Evolutionary conservation across 768 basidiomycete genomes (phyloP), one percentile per base, ranked within the genome.

Genomic region (Leccinum subgranulosum): DNA sequence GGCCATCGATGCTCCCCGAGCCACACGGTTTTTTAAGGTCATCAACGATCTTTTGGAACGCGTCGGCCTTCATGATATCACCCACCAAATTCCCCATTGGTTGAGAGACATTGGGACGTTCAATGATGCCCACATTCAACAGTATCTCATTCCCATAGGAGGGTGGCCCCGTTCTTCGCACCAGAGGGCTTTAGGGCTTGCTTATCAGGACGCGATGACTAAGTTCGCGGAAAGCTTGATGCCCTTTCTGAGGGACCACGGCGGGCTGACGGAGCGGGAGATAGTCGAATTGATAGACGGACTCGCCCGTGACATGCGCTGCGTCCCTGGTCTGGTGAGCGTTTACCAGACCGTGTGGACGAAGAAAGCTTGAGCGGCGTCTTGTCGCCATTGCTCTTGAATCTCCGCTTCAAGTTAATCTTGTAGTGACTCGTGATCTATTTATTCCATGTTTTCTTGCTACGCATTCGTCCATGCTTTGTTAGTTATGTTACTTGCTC

Each of bases 81-180:
- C 77, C 0, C 53, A 56, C n/a, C 56, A 59, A 1, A 70, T 86
- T 47, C 74, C 79, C 0, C 57, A 48, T 6, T 73, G 76, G 54
- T 62, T 88, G 6, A 33, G 54, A 0, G 57, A 65, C 1, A 75
- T 73, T 2, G 74, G 73, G 1, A 60, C 60, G 12, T 89, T 87
- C 66, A 66, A 58, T 0, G 71, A 76, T 19, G 75, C 83, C 55
- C 66, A 72, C 5, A 41, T 72, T 7, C 64, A 65, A 29, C 55
- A 60, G 3, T 66, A 74, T 58, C 61, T 71, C 66, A 75, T 88
- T 57, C 86, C 86, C 9, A 74, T 89, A 23, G 88, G 87, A 5
- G 69, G 72, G 9, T 86, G 84, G 86, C 75, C 71, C 49, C 34
- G 49, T 0, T 74, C 81, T 51, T 62, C 72, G 3, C 62, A 51